Percentiles rank a stretch among this genome's conserved stretches.
Conservation (phyloP, 148 eudicot genomes). For the Selenicereus undatus region DNA sequence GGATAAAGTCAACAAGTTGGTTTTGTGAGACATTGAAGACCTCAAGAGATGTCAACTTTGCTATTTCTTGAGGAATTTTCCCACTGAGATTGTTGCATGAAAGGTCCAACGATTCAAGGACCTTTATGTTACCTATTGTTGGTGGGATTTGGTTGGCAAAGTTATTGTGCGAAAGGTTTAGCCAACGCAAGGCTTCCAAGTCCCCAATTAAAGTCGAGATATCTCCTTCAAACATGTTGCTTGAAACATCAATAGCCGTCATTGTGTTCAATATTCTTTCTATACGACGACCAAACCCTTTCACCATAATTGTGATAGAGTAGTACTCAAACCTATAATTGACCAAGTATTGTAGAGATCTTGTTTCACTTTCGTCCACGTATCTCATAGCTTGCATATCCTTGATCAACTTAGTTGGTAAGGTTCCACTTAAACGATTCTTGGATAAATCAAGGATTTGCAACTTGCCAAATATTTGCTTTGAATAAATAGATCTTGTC, state of each 20-base stretch:
- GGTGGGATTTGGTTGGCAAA: slow-evolving; percentile 27
- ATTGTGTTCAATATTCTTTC: not conserved
- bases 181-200: slow-evolving; percentile 10
- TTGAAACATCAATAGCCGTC: slow-evolving; percentile 27
- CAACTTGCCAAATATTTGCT: not conserved
- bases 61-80: slow-evolving; percentile 21
- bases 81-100: slow-evolving; percentile 26
- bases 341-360: too few relatives aligned
- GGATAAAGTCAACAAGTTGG: slow-evolving; percentile 22
- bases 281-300: not conserved
- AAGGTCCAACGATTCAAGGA: slow-evolving; percentile 27
- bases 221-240: slow-evolving; percentile 22
- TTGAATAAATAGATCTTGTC: not conserved
- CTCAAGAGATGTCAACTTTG: slow-evolving; percentile 11
- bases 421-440: not conserved
- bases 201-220: slow-evolving; percentile 23
- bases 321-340: not conserved
- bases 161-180: slow-evolving; percentile 28
- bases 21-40: slow-evolving; percentile 29
- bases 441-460: slow-evolving; percentile 7
- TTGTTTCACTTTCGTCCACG: not conserved
- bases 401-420: not conserved
- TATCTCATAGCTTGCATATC: not conserved
- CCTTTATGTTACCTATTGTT: slow-evolving; percentile 6
- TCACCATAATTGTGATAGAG: not conserved